Percentiles rank a stretch among this genome's conserved stretches.
Evolutionary conservation across 306 rosid genomes (phyloP).

Genomic region (Morella rubra): DNA sequence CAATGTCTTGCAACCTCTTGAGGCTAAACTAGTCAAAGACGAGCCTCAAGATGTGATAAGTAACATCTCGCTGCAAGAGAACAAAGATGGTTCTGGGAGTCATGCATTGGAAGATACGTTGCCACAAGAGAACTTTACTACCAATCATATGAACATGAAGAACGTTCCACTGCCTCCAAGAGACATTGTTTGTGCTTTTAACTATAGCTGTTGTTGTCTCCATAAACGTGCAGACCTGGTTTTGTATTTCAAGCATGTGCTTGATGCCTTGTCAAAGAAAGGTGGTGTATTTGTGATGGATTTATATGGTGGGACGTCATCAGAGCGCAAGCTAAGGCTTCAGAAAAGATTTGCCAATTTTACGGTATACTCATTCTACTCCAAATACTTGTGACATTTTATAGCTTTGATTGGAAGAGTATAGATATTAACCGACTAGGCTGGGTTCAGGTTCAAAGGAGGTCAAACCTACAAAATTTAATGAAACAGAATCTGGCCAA

Average conservation of each 20-base stretch:
- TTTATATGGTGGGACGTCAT: conserved; percentile 88
- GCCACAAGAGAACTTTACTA: conserved; percentile 32
- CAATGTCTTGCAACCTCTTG: conserved; percentile 73
- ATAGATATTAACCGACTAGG: conserved; percentile 1
- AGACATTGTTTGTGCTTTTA: conserved; percentile 88
- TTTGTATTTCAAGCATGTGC: conserved; percentile 76
- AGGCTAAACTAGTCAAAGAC: conserved; percentile 56
- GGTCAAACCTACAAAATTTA: not conserved
- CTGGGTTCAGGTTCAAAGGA: not conserved
- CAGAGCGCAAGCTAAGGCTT: conserved; percentile 76
- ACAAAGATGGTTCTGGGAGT: conserved; percentile 23
- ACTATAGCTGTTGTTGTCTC: conserved; percentile 96
- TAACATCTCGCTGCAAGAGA: conserved; percentile 46
- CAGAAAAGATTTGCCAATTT: conserved; percentile 83
- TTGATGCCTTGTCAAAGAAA: conserved; percentile 55
- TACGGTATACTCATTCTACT: conserved; percentile 52
- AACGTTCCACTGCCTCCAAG: conserved; percentile 48
- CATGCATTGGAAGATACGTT: conserved; percentile 36
- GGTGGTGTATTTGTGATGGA: conserved; percentile 97
- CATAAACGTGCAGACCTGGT: conserved; percentile 77
- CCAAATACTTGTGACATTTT: conserved; percentile 11
- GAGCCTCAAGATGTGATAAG: conserved; percentile 48
- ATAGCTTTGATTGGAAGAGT: conserved; percentile 18
- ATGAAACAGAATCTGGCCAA: not conserved
- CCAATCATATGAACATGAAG: conserved; percentile 37